phyloP scores from a whole-genome alignment of 306 rosid genomes.

The Ammopiptanthus mongolicus region DNA sequence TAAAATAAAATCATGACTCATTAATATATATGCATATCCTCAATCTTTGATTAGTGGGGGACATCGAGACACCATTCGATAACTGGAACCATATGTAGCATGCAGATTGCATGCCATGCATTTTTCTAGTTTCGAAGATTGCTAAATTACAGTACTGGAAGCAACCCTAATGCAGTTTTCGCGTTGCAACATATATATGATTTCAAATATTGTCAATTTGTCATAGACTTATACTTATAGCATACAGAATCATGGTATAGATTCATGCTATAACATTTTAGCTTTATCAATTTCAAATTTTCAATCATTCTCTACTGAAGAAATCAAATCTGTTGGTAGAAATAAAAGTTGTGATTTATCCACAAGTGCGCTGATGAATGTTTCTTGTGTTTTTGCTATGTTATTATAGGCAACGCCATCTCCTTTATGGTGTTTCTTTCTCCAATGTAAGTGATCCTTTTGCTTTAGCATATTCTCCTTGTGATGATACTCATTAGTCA shows the following conservation, averaged over 20 bases:
- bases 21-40: no score
- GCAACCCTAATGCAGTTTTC: background rate
- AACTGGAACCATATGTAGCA: background rate
- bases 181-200: background rate
- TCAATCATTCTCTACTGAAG: background rate
- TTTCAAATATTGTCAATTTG: background rate
- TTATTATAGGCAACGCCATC: slow-evolving; percentile 62
- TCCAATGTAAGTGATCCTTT: slow-evolving; percentile 65
- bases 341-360: background rate
- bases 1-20: no score
- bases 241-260: background rate
- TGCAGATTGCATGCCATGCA: slow-evolving; percentile 8
- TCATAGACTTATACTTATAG: background rate
- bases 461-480: background rate
- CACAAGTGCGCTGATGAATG: background rate
- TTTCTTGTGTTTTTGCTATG: slow-evolving; percentile 1
- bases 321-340: background rate
- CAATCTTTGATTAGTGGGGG: no score
- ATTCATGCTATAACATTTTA: background rate
- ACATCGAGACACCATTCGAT: no score
- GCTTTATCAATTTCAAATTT: background rate
- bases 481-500: no score
- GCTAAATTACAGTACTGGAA: background rate
- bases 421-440: slow-evolving; percentile 85
- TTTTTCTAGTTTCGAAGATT: background rate